Evolutionary conservation across 345 rosid species (phyloP).

Genomic region (Eutrema yunnanense): DNA sequence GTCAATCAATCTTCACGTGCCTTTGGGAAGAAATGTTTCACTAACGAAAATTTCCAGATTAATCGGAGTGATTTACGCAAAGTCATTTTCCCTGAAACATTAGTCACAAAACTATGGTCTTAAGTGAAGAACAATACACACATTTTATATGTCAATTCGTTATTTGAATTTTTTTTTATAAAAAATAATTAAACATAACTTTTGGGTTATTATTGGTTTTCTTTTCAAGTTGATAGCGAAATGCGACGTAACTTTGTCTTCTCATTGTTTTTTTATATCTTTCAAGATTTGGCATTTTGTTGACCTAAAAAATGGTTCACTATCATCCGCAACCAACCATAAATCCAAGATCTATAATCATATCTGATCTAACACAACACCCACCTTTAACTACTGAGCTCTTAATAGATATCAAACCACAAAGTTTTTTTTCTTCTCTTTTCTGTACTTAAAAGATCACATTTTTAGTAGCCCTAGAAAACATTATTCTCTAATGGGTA

Average conservation of each 20-base stretch:
- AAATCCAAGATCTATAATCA: conserved; percentile 13
- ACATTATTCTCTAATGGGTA: conserved; percentile 49
- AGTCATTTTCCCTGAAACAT: conserved; percentile 28
- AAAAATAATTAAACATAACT: neutral
- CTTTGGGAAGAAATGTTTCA: neutral
- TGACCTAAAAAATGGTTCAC: conserved; percentile 25
- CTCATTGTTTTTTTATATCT: neutral
- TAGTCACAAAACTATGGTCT: conserved; percentile 1
- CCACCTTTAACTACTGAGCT: conserved; percentile 34
- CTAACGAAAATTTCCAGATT: conserved; percentile 2
- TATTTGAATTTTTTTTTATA: neutral
- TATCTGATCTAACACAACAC: conserved; percentile 21
- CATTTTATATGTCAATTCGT: neutral
- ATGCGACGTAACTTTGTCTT: conserved; percentile 22
- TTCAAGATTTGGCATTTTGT: conserved; percentile 29
- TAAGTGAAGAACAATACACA: conserved; percentile 17
- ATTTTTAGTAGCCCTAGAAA: neutral
- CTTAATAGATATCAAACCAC: conserved; percentile 1
- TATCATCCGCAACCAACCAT: conserved; percentile 31
- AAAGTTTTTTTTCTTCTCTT: neutral
- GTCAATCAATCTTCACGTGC: conserved; percentile 19
- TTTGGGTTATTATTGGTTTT: conserved; percentile 19
- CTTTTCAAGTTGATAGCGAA: conserved; percentile 24
- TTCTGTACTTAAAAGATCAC: neutral
- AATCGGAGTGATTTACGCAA: conserved; percentile 29